Percentiles rank a stretch among this genome's conserved stretches.
Evolutionary conservation across 495 filamentous ascomycete species (phyloP).

Genomic region (Hypoxylon subgilvum): DNA sequence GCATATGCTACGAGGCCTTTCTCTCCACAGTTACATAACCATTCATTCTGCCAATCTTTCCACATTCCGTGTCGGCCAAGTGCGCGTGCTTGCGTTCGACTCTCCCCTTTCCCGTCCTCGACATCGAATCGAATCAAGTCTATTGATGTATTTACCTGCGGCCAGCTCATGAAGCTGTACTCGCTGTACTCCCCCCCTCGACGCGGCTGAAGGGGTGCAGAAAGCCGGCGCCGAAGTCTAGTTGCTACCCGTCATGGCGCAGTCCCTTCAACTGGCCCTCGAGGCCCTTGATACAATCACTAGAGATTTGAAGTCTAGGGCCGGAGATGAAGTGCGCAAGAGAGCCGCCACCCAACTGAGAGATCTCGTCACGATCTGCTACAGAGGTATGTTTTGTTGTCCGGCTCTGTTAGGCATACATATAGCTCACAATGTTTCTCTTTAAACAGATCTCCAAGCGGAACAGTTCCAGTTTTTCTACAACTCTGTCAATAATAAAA

Average conservation of each 20-base stretch:
- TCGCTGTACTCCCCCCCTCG: too few species aligned
- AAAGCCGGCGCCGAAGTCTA: constrained; percentile 1
- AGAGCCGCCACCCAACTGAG: constrained; percentile 40
- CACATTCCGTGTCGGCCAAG: too few species aligned
- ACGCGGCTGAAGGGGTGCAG: constrained; percentile 31
- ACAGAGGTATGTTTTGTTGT: constrained; percentile 40
- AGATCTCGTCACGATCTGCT: constrained; percentile 43
- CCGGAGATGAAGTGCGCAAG: constrained; percentile 43
- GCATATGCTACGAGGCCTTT: not conserved
- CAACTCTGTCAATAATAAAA: constrained; percentile 74
- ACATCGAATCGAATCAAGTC: constrained; percentile 14
- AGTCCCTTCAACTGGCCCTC: constrained; percentile 44
- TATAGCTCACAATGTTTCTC: constrained; percentile 12
- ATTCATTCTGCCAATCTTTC: too few species aligned
- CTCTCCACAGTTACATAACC: not conserved
- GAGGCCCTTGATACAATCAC: constrained; percentile 43
- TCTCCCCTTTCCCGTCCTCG: constrained; percentile 11
- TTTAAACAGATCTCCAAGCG: constrained; percentile 68
- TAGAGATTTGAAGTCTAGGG: constrained; percentile 44
- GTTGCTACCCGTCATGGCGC: constrained; percentile 36
- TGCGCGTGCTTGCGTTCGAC: too few species aligned
- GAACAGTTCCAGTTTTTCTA: constrained; percentile 82
- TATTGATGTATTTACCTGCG: constrained; percentile 32
- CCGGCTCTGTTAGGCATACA: not conserved
- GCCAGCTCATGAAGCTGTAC: constrained; percentile 37